Evolutionary conservation across 2,329 filamentous ascomycete species (phyloP).

Genomic region (Nigrospora oryzae): DNA sequence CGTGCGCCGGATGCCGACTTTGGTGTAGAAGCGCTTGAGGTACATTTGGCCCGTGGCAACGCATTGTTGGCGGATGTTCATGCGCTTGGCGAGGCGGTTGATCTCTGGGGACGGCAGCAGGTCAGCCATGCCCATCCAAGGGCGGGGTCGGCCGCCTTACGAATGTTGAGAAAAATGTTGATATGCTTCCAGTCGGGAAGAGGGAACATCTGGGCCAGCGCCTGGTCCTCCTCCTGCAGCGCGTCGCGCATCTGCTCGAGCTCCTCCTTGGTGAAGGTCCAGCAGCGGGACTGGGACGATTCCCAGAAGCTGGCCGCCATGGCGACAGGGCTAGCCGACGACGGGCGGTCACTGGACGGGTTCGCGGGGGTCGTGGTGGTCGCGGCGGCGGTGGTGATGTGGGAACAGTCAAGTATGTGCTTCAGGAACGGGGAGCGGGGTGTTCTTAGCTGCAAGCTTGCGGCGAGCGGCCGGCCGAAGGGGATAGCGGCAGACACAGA

Average conservation of each 20-base stretch:
- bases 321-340: not conserved
- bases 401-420: too few species aligned
- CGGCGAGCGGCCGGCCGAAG: too few species aligned
- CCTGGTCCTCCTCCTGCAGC: slow-evolving; percentile 68
- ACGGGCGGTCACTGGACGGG: not conserved
- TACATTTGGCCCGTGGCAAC: slow-evolving; percentile 93
- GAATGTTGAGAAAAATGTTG: slow-evolving; percentile 86
- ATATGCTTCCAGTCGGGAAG: slow-evolving; percentile 75
- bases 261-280: slow-evolving; percentile 82
- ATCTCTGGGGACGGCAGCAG: slow-evolving; percentile 43
- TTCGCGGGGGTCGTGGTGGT: not conserved
- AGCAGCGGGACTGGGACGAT: slow-evolving; percentile 82
- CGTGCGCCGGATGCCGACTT: slow-evolving; percentile 82
- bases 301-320: slow-evolving; percentile 98
- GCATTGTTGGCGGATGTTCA: slow-evolving; percentile 81
- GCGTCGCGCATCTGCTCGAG: slow-evolving; percentile 66
- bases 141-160: slow-evolving; percentile 38
- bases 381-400: not conserved
- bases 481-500: too few species aligned
- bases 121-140: not conserved
- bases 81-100: slow-evolving; percentile 72
- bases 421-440: too few species aligned
- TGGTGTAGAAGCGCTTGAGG: slow-evolving; percentile 86
- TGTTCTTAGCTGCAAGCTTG: too few species aligned
- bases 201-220: slow-evolving; percentile 68